These are phyloP conservation scores for Clavulina sp. DNA, from an alignment of 768 basidiomycete species.

Conservation along the genomic window DNA sequence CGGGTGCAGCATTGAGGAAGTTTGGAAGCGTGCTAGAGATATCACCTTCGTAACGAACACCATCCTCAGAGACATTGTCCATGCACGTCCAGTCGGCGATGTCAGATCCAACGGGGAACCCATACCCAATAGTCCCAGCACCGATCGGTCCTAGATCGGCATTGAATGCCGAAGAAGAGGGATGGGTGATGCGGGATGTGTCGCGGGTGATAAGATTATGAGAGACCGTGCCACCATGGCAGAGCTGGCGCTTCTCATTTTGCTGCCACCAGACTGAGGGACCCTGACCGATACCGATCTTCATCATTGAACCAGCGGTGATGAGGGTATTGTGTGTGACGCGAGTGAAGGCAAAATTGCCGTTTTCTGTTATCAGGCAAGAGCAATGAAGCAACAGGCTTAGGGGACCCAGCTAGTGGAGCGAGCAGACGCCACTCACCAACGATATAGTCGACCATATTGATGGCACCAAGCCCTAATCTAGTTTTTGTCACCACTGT, in stretches of 20 bases:
- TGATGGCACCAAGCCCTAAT: conserved; percentile 14
- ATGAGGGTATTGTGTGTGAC: conserved; percentile 15
- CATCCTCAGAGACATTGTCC: conserved; percentile 11
- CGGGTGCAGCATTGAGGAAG: conserved; percentile 11
- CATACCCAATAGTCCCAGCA: conserved; percentile 12
- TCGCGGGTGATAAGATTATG: conserved; percentile 12
- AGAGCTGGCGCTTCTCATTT: conserved; percentile 8
- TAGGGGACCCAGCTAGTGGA: background rate
- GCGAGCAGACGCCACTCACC: conserved; percentile 5
- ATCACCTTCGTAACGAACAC: conserved; percentile 11
- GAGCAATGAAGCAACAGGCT: background rate
- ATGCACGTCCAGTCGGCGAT: conserved; percentile 13
- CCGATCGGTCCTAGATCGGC: background rate
- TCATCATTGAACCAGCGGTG: conserved; percentile 12
- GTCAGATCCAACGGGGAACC: conserved; percentile 13
- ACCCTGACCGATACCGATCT: conserved; percentile 15
- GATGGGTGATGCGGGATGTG: conserved; percentile 5
- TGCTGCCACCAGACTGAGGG: conserved; percentile 12
- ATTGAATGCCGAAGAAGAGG: no score
- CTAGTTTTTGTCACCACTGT: conserved; percentile 12
- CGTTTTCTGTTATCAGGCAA: conserved; percentile 8
- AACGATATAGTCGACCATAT: conserved; percentile 15
- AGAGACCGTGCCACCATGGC: conserved; percentile 12
- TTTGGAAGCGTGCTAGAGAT: conserved; percentile 8
- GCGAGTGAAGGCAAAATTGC: conserved; percentile 13